Conservation (phyloP, 164 flowering plant species). For the Buxus sempervirens region DNA sequence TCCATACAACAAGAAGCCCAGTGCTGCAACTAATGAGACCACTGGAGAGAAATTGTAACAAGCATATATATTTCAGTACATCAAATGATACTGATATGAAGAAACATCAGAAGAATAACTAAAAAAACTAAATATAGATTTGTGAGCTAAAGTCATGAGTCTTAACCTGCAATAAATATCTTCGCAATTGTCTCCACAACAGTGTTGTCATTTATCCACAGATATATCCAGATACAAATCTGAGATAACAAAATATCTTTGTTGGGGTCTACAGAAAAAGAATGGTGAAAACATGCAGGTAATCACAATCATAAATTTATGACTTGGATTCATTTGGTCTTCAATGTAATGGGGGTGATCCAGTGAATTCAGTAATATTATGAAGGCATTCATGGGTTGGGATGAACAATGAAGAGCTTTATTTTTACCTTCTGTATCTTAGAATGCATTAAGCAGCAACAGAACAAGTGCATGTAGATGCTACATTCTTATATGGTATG, state of each 20-base stretch:
- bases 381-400: not conserved
- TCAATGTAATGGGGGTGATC: not conserved
- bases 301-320: not conserved
- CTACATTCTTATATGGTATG: not conserved
- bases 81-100: not conserved
- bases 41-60: conserved; percentile 37
- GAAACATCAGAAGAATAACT: not conserved
- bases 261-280: not conserved
- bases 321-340: not conserved
- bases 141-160: not conserved
- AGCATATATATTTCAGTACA: not conserved
- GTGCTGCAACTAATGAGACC: conserved; percentile 76
- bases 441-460: not conserved
- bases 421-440: not conserved
- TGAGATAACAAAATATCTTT: conserved; percentile 22
- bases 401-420: not conserved
- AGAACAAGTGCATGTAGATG: not conserved
- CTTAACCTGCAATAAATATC: conserved; percentile 83
- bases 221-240: conserved; percentile 82
- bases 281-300: not conserved
- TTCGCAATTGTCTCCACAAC: conserved; percentile 63
- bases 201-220: conserved; percentile 77
- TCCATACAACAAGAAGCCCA: conserved; percentile 84
- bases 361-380: not conserved
- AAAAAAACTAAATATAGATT: not conserved